Evolutionary conservation across 495 filamentous ascomycete species (phyloP).

Genomic region (Mycothermus thermophilus): DNA sequence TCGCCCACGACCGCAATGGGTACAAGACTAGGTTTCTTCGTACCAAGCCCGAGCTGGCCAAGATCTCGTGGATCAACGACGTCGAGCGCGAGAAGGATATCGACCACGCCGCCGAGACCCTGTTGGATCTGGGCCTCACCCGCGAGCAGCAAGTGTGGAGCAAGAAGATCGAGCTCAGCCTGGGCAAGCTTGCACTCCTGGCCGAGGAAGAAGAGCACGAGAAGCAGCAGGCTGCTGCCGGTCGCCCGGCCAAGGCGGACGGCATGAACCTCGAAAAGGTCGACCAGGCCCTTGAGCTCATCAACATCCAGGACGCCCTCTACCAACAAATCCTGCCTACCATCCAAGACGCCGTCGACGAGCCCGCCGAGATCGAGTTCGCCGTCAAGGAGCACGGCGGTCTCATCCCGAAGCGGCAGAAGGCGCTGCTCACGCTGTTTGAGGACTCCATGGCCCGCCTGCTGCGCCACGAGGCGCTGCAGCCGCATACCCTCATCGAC

Average conservation of each 20-base stretch:
- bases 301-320: conserved; percentile 61
- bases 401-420: conserved; percentile 41
- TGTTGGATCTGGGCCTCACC: conserved; percentile 49
- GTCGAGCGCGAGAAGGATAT: conserved; percentile 60
- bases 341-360: conserved; percentile 57
- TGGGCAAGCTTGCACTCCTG: conserved; percentile 68
- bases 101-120: conserved; percentile 48
- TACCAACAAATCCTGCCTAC: conserved; percentile 41
- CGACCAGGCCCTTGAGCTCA: conserved; percentile 49
- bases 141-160: conserved; percentile 69
- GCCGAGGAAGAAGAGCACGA: conserved; percentile 35
- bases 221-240: conserved; percentile 13
- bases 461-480: conserved; percentile 52
- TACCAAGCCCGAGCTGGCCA: conserved; percentile 49
- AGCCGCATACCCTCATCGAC: conserved; percentile 58
- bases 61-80: conserved; percentile 91
- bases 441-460: conserved; percentile 49
- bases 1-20: conserved; percentile 44
- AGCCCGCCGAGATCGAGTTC: conserved; percentile 58
- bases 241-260: too few species aligned
- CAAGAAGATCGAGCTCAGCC: conserved; percentile 79
- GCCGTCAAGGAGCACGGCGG: conserved; percentile 53
- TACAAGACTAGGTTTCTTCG: conserved; percentile 65
- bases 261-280: conserved; percentile 30
- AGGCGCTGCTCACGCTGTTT: conserved; percentile 51